Evolutionary conservation across 1,284 basidiomycete species (phyloP), one percentile per base, ranked within the genome.

Genomic region (Sanghuangporus weigelae): DNA sequence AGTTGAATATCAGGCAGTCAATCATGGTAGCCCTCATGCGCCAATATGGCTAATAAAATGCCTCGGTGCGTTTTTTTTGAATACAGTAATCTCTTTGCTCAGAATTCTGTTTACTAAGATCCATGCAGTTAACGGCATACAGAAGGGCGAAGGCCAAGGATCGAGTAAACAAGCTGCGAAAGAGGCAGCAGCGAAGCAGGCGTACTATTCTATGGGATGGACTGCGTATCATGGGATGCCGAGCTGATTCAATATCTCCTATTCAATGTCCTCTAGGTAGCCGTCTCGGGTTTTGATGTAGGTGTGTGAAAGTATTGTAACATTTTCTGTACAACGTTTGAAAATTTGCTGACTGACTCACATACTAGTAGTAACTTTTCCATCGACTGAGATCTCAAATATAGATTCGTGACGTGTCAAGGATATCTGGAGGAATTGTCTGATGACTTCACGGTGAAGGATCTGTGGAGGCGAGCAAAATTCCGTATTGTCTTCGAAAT

Each of bases 1-100:
- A 23, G 79, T 90, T 2, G 80, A 84, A 57, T 92, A 90, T 69
- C 75, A 77, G 7, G 80, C 84, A 7, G 72, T 77, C 50, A 86
- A 85, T 66, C 74, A 74, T 46, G 89, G 88, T 46, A 86, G 86
- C 26, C 74, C 84, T 2, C 87, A 90, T 68, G 83, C 85, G 26
- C 83, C 84, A 21, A 77, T 76, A 63, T 91, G 89, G 90, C 77
- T 73, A 36, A 84, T 85, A 26, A 77, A 78, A 63, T 91, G 89
- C 73, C 71, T 84, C 68, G 85, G 85, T 84, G 70, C 77, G 85
- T 61, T 23, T 31, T 4, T 31, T 3, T 31, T 31, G 26, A 31
- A 31, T 31, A 31, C 40, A 42, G 16, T 46, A 19, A 3, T 46
- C 6, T 7, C 7, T 46, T 46, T 19, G 3, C 6, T 46, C 7